Conservation (phyloP, 345 rosid genomes). For the Aethionema arabicum region DNA sequence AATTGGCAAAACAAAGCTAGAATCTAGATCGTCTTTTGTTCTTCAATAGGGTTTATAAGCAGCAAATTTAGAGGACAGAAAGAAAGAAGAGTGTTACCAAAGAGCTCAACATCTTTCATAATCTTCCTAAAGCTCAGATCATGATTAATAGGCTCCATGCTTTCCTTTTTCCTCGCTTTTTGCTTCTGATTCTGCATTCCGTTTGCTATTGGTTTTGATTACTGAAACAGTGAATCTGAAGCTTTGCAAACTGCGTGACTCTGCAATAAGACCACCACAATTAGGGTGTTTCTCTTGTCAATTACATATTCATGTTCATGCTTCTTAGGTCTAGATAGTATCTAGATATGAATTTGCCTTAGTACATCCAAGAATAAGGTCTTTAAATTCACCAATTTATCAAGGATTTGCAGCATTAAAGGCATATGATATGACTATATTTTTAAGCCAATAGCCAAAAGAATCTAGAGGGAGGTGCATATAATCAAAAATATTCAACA, state of each 20-base stretch:
- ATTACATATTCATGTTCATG: too few species aligned
- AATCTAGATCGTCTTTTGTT: too few species aligned
- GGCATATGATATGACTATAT: not conserved
- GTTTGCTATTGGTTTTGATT: not conserved
- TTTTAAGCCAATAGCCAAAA: not conserved
- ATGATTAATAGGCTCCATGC: conserved; percentile 30
- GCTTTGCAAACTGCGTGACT: too few species aligned
- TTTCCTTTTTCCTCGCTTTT: conserved; percentile 34
- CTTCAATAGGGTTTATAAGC: not conserved
- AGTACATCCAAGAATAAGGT: too few species aligned
- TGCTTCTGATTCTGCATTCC: conserved; percentile 29
- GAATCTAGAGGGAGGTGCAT: not conserved
- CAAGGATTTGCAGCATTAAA: too few species aligned
- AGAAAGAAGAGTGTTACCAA: conserved; percentile 30
- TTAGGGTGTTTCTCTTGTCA: too few species aligned
- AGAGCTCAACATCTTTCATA: conserved; percentile 48
- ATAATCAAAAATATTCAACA: too few species aligned
- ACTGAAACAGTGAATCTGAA: conserved; percentile 1
- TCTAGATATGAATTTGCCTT: too few species aligned
- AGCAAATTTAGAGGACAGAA: not conserved
- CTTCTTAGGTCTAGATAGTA: too few species aligned
- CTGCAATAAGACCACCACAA: too few species aligned
- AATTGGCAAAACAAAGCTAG: too few species aligned
- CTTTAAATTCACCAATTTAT: too few species aligned
- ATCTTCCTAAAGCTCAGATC: conserved; percentile 40